phyloP scores from a whole-genome alignment of 371 early-diverging fungal species.

The Mortierella sp. region DNA sequence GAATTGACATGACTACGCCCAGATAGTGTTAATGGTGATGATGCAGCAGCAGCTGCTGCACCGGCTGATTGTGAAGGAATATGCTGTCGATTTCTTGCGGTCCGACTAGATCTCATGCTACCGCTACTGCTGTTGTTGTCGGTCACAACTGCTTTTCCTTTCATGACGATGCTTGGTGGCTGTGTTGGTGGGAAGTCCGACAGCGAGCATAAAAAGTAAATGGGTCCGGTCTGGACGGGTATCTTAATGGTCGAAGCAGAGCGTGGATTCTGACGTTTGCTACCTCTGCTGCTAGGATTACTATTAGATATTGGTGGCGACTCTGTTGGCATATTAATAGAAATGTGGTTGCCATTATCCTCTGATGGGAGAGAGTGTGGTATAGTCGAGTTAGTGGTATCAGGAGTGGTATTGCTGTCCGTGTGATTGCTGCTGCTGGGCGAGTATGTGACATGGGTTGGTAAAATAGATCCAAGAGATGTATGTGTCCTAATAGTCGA shows the following conservation, averaged over 20 bases:
- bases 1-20: slow-evolving; percentile 3
- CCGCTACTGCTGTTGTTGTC: slow-evolving; percentile 1
- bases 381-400: background rate
- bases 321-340: slow-evolving; percentile 24
- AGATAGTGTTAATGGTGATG: slow-evolving; percentile 26
- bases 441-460: slow-evolving; percentile 33
- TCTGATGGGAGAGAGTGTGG: background rate
- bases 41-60: slow-evolving; percentile 14
- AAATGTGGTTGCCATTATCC: slow-evolving; percentile 3
- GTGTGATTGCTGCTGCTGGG: background rate
- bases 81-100: slow-evolving; percentile 7
- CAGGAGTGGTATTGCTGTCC: background rate
- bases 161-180: slow-evolving; percentile 23
- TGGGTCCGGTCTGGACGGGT: slow-evolving; percentile 57
- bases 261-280: background rate
- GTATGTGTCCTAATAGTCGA: slow-evolving; percentile 22
- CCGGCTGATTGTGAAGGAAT: slow-evolving; percentile 21
- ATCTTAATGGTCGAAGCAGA: slow-evolving; percentile 30
- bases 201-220: slow-evolving; percentile 52
- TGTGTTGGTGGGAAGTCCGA: slow-evolving; percentile 40
- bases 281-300: slow-evolving; percentile 11
- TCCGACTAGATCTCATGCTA: slow-evolving; percentile 5
- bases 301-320: background rate
- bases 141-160: slow-evolving; percentile 45
- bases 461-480: slow-evolving; percentile 37